These are phyloP conservation scores for Rhododendron griersonianum DNA, from an alignment of 148 eudicot genomes.

Conservation along the genomic window DNA sequence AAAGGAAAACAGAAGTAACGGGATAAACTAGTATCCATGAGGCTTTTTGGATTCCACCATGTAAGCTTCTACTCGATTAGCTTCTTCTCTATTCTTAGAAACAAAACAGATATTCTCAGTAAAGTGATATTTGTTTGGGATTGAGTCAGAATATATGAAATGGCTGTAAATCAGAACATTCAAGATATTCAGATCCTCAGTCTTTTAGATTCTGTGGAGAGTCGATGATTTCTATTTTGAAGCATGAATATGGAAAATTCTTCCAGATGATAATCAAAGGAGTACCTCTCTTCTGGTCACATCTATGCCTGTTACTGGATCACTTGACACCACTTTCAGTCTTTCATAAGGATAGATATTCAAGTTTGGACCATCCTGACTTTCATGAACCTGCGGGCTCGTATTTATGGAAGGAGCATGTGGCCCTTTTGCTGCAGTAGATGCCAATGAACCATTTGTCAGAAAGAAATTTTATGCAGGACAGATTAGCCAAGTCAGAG, in stretches of 20 bases:
- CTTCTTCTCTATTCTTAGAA: neutral
- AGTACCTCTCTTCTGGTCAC: constrained; percentile 48
- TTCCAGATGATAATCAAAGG: neutral
- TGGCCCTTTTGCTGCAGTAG: neutral
- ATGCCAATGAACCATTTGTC: neutral
- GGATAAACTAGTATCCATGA: neutral
- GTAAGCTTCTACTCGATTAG: neutral
- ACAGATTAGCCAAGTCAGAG: neutral
- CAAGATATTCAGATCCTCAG: neutral
- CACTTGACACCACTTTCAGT: constrained; percentile 27
- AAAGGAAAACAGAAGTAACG: neutral
- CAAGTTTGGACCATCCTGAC: constrained; percentile 13
- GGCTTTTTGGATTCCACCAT: neutral
- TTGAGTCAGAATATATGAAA: neutral
- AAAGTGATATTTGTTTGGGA: neutral
- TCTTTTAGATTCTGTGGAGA: neutral
- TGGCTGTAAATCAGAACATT: neutral
- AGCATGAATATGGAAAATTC: neutral
- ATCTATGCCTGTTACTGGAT: constrained; percentile 38
- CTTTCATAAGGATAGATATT: constrained; percentile 37
- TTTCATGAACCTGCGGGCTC: constrained; percentile 1
- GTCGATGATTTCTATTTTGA: neutral
- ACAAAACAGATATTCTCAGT: neutral
- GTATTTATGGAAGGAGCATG: constrained; percentile 11
- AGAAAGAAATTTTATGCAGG: neutral